phyloP scores from a whole-genome alignment of 2,329 filamentous ascomycete species.

The Aureobasidium sp. region DNA sequence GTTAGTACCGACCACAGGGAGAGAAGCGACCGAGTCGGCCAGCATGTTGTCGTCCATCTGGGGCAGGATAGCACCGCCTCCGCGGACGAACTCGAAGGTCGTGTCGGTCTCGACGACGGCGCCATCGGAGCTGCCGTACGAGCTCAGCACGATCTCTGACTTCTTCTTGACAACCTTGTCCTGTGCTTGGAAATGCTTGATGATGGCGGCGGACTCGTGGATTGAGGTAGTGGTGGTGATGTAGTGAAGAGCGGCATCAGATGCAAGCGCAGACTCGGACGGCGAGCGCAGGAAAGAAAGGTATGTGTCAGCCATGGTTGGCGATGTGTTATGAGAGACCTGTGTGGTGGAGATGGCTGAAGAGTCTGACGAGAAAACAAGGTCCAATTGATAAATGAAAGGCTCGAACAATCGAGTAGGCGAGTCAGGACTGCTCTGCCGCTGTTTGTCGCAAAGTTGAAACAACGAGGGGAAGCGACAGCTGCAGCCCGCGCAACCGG shows the following conservation, averaged over 20 bases:
- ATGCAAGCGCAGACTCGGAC: conserved; percentile 33
- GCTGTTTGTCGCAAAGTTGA: conserved; percentile 1
- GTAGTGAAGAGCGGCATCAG: conserved; percentile 56
- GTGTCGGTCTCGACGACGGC: conserved; percentile 74
- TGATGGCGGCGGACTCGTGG: conserved; percentile 61
- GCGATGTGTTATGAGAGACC: background rate
- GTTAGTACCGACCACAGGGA: conserved; percentile 61
- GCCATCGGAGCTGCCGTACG: conserved; percentile 61
- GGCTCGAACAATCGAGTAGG: background rate
- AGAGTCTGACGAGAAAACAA: background rate
- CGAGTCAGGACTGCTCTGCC: background rate
- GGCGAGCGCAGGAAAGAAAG: conserved; percentile 38
- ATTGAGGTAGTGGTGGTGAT: conserved; percentile 77
- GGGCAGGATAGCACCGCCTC: conserved; percentile 80
- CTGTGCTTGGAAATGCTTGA: conserved; percentile 69
- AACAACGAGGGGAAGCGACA: conserved; percentile 1
- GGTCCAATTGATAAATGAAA: background rate
- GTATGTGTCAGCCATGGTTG: conserved; percentile 34
- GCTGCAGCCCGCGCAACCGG: background rate
- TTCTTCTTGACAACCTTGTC: conserved; percentile 73
- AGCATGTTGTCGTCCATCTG: conserved; percentile 91
- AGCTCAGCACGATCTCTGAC: conserved; percentile 64
- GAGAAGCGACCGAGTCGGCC: conserved; percentile 65
- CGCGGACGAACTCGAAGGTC: conserved; percentile 67
- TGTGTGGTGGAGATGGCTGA: background rate